Conservation (phyloP, 2,329 filamentous ascomycete genomes). For the Colletotrichum paranaense region DNA sequence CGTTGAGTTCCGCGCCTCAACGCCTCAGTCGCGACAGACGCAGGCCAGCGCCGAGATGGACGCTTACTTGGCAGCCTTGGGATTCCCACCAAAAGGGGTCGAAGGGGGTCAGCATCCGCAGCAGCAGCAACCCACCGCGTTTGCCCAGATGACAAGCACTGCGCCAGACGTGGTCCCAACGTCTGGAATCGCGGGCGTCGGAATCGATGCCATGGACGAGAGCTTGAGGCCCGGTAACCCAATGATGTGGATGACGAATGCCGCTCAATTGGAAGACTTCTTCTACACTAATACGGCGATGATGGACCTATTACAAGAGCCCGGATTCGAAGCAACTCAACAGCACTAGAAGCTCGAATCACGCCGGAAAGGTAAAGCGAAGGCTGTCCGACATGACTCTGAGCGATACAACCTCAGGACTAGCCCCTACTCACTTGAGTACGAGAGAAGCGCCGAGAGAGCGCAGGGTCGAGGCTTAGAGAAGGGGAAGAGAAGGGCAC, state of each 20-base stretch:
- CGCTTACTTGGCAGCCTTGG: constrained; percentile 63
- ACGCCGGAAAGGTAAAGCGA: background rate
- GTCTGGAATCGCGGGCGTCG: background rate
- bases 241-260: constrained; percentile 51
- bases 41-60: constrained; percentile 55
- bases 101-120: background rate
- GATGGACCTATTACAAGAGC: constrained; percentile 48
- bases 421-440: no score
- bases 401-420: background rate
- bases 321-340: background rate
- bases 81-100: constrained; percentile 46
- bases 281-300: constrained; percentile 52
- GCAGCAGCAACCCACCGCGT: constrained; percentile 5
- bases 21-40: constrained; percentile 45
- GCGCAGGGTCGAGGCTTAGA: no score
- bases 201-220: background rate
- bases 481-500: no score
- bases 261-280: constrained; percentile 50
- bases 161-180: background rate
- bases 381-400: background rate
- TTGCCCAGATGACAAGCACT: constrained; percentile 16
- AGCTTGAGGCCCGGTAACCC: constrained; percentile 36
- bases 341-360: background rate
- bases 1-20: constrained; percentile 61
- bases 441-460: no score